Evolutionary conservation across 179 eudicot species (phyloP).

Genomic region (Pouteria campechiana): DNA sequence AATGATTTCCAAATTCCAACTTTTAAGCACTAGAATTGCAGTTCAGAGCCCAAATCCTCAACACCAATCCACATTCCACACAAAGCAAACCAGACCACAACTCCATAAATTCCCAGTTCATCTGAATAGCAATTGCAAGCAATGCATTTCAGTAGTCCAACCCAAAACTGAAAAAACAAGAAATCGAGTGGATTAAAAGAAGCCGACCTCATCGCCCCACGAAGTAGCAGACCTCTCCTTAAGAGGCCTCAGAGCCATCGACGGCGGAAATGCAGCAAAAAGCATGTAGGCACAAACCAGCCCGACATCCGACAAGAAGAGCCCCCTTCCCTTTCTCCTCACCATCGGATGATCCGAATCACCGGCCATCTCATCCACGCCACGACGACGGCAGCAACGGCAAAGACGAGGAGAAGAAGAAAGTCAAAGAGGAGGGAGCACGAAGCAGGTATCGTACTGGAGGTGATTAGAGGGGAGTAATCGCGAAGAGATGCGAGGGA

Average conservation of each 20-base stretch:
- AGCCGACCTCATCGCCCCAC: constrained; percentile 92
- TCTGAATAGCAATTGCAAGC: background rate
- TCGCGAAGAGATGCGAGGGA: too few species aligned
- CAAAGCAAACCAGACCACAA: background rate
- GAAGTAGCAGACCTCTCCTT: constrained; percentile 53
- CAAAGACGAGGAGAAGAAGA: too few species aligned
- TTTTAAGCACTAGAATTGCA: background rate
- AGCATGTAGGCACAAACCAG: too few species aligned
- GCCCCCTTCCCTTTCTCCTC: too few species aligned
- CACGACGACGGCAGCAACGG: too few species aligned
- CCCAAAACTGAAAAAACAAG: background rate
- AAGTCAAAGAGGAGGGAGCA: too few species aligned
- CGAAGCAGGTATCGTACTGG: too few species aligned
- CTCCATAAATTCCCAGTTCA: background rate
- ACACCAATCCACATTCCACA: background rate
- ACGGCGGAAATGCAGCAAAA: constrained; percentile 25
- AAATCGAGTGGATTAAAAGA: background rate
- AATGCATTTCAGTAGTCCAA: background rate
- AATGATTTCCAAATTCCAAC: constrained; percentile 1
- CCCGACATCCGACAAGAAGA: too few species aligned
- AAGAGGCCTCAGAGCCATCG: constrained; percentile 53
- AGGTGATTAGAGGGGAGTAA: too few species aligned
- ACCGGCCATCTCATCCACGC: too few species aligned
- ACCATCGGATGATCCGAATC: too few species aligned
- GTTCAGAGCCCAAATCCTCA: background rate